Base-by-base conservation (phyloP, 2,329 filamentous ascomycete genomes). In the Sporothrix mexicana region DNA sequence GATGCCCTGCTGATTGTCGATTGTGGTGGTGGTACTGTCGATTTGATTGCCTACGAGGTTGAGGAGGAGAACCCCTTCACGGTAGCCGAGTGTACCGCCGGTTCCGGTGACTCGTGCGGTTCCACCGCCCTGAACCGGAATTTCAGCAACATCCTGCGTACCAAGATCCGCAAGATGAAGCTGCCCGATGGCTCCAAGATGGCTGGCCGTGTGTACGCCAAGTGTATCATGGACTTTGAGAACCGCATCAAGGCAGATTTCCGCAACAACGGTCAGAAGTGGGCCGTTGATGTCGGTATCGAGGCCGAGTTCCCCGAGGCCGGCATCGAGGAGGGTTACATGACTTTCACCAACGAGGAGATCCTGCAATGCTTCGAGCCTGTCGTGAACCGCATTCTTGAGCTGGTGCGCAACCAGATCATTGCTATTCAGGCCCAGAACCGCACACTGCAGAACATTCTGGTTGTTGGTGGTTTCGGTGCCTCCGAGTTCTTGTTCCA, bases 211-310 rank as follows among this genome's bases (percentile, higher is more conserved):
- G 96, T 99, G 71, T 98, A 98, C 82, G 95, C 95, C 77, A 98
- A 98, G 85, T 98, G 95, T 82, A 98, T 99, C 83, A 98, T 98
- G 95, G 96, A 99, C 83, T 99, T 99, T 79, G 96, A 99, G 86
- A 98, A 98, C 88, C 88, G 96, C 82, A 98, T 99, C 88, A 99
- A 99, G 87, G 96, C 96, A 68, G 96, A 98, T 82, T 99, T 99
- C 91, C 91, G 96, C 76, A 98, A 98, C 85, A 98, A 98, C 82
- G 95, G 95, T 68, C 95, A 98, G 83, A 98, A 98, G 83, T 98
- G 96, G 96, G 96, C 96, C 61, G 95, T 98, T 23, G 96, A 99
- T 80, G 96, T 99, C 68, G 96, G 96, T 80, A 98, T 99, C 79
- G 96, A 99, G 85, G 94, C 95, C 59, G 96, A 98, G 80, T 98